These are phyloP conservation scores for Rhexocercosporidium sp. DNA, from an alignment of 2,329 filamentous ascomycete species.

Conservation along the genomic window DNA sequence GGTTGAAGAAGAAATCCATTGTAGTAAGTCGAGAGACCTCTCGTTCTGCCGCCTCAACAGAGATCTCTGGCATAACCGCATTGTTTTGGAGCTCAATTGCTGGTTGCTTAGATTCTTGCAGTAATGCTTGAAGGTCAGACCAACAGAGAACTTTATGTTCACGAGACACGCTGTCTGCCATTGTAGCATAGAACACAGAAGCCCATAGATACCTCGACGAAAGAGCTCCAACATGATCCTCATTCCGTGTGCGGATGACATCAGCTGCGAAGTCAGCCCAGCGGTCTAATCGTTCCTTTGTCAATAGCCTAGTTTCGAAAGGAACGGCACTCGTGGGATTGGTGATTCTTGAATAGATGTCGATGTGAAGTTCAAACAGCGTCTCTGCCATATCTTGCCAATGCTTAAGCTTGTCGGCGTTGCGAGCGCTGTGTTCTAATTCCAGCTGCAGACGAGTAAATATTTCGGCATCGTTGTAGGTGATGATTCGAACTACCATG, in stretches of 20 bases:
- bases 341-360: conserved; percentile 67
- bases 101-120: conserved; percentile 53
- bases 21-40: conserved; percentile 93
- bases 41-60: conserved; percentile 79
- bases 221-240: conserved; percentile 46
- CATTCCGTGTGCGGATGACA: conserved; percentile 46
- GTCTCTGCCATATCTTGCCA: conserved; percentile 60
- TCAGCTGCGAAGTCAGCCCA: conserved; percentile 65
- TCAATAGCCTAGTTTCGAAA: conserved; percentile 53
- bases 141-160: conserved; percentile 67
- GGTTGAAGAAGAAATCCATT: conserved; percentile 91
- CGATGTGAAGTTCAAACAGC: conserved; percentile 70
- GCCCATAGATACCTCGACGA: conserved; percentile 70
- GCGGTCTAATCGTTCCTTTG: conserved; percentile 62
- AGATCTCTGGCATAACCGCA: conserved; percentile 85
- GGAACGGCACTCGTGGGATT: conserved; percentile 62
- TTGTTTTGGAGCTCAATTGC: conserved; percentile 79
- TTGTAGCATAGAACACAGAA: conserved; percentile 64
- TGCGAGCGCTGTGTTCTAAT: conserved; percentile 38
- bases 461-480: conserved; percentile 56
- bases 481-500: conserved; percentile 58
- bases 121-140: conserved; percentile 62
- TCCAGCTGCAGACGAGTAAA: conserved; percentile 53
- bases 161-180: conserved; percentile 58
- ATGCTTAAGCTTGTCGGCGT: conserved; percentile 43